Evolutionary conservation across 495 filamentous ascomycete species (phyloP), one percentile per base, ranked within the genome.

Genomic region (Penicillium antarcticum): DNA sequence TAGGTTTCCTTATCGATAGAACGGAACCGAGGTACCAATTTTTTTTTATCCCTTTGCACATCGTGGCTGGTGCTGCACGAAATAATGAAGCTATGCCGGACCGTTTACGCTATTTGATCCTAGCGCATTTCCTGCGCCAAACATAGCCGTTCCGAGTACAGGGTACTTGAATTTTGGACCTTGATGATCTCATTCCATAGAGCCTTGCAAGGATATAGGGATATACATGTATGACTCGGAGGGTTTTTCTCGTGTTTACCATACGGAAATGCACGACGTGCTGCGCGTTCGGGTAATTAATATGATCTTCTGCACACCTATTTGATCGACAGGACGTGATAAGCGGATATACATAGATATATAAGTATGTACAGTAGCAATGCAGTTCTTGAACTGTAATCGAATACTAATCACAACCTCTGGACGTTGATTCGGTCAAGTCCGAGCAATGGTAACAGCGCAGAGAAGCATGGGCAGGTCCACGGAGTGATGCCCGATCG

Each of bases 371-470:
- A 23, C 21, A 23, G 21, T 29, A 29, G 5, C 26, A 29, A 7
- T 29, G 26, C 26, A 29, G 26, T 29, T 3, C 0, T 2, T 6
- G 12, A 37, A 51, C 41, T 29, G 13, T 17, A 51, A 55, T 41
- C 21, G 17, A 21, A 21, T 29, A 29, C 12, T 13, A 14, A 34
- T 21, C 7, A 32, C 32, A 19, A 35, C n/a, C n/a, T n/a, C n/a
- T n/a, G n/a, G n/a, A 14, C 26, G n/a, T 23, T 41, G 44, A 35
- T 19, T 19, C 32, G 39, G 43, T 1, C n/a, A 18, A 26, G 4
- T 10, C 34, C 45, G n/a, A 21, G 34, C 36, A 33, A 40, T 31
- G 67, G 69, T 72, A 21, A 65, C 69, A 72, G 62, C 67, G 69
- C 69, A 72, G 67, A 61, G 65, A 66, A 53, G 56, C 59, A 52